These are phyloP conservation scores for Barbatosphaeria neglecta DNA, from an alignment of 495 filamentous ascomycete species.

Conservation along the genomic window DNA sequence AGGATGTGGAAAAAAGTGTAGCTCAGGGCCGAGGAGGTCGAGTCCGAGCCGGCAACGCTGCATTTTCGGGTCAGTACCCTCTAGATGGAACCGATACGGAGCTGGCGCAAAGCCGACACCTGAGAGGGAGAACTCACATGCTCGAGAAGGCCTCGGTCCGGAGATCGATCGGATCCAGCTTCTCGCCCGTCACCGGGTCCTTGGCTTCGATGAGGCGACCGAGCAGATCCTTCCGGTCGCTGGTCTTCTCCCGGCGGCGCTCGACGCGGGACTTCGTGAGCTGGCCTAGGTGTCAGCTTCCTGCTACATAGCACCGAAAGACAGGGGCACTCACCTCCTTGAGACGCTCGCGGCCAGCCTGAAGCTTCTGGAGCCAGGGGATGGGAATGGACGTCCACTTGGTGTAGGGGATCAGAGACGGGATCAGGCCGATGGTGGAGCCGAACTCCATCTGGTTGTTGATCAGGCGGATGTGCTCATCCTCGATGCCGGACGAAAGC, in stretches of 20 bases:
- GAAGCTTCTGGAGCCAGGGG: not conserved
- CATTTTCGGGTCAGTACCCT: not conserved
- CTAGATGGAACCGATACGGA: not conserved
- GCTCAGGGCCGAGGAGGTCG: not conserved
- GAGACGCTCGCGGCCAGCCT: not conserved
- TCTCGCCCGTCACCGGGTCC: not conserved
- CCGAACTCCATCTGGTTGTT: slow-evolving; percentile 1
- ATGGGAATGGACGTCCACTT: not conserved
- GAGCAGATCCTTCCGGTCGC: not conserved
- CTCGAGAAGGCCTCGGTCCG: not conserved
- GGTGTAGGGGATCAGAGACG: not conserved
- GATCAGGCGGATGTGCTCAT: not conserved
- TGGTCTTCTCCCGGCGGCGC: not conserved
- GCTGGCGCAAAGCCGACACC: not conserved
- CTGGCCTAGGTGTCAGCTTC: not conserved
- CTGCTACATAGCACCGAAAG: not conserved
- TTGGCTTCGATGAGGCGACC: not conserved
- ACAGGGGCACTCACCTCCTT: not conserved
- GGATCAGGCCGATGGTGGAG: not conserved
- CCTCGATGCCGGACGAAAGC: not conserved
- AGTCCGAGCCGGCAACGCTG: not conserved
- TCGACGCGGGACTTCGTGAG: not conserved
- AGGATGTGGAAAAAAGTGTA: not conserved
- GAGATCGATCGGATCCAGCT: not conserved
- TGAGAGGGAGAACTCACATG: not conserved